Evolutionary conservation across 495 filamentous ascomycete genomes (phyloP).

Genomic region (Thozetella sp.): DNA sequence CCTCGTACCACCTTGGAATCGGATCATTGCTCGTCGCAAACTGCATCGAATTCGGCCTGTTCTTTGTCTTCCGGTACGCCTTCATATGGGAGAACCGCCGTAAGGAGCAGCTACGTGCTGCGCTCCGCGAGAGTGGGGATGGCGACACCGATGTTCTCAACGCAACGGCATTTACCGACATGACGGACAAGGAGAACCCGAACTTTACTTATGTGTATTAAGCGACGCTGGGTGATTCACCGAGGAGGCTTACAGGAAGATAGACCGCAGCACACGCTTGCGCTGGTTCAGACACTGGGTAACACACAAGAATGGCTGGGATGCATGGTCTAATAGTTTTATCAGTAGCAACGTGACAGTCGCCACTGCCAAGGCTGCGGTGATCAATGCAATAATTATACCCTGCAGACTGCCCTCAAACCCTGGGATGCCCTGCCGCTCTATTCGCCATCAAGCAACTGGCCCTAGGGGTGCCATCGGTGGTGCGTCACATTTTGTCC

Average conservation of each 20-base stretch:
- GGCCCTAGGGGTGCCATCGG: too few species aligned
- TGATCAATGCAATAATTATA: too few species aligned
- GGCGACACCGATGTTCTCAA: slow-evolving; percentile 45
- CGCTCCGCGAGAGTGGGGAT: slow-evolving; percentile 46
- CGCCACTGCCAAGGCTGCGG: too few species aligned
- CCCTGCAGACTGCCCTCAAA: too few species aligned
- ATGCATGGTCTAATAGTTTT: too few species aligned
- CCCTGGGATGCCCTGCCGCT: too few species aligned
- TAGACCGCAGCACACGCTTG: background rate
- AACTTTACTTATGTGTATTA: slow-evolving; percentile 44
- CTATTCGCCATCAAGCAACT: too few species aligned
- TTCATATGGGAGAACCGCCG: slow-evolving; percentile 58
- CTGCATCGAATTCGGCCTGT: slow-evolving; percentile 51
- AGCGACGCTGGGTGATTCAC: background rate
- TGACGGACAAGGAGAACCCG: slow-evolving; percentile 63
- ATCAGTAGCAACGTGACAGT: too few species aligned
- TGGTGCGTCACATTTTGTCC: too few species aligned
- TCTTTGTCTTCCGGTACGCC: slow-evolving; percentile 44
- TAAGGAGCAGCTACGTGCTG: slow-evolving; percentile 38
- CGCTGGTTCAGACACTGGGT: background rate
- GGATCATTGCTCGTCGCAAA: slow-evolving; percentile 67
- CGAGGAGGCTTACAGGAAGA: too few species aligned
- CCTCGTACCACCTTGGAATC: slow-evolving; percentile 59
- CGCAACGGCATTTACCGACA: slow-evolving; percentile 58
- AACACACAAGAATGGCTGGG: too few species aligned